Base-by-base conservation (phyloP, 2,329 filamentous ascomycete genomes). In the Aspergillus fumigatiaffinis region DNA sequence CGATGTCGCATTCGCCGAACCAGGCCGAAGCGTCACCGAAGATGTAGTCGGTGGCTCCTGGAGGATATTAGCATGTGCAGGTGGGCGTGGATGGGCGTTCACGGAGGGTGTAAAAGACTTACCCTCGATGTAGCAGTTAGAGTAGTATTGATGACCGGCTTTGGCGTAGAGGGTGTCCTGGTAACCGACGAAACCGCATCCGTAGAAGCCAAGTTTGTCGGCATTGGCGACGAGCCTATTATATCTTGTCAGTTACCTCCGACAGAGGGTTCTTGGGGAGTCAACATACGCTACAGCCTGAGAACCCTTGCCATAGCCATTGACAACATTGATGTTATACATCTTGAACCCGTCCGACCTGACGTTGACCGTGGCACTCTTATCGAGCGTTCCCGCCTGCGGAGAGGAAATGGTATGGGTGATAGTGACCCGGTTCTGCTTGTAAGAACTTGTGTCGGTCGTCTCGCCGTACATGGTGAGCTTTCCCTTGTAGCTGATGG, bases 141-240 rank as follows among this genome's bases (percentile, higher is more conserved):
- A 65, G 54, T 73, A 73, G 50, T 72, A 73, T 44, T 74, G 72
- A 3, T 60, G 65, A 10, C 71, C 71, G 2, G 65, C 50, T 50
- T 72, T 71, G 6, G 68, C 72, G 20, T 72, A 72, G 4, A 74
- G 60, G 0, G 72, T 75, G 47, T 75, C 72, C 48, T 74, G 72
- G 50, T 73, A 74, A 1, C 72, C 68, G 2, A 59, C 57, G 54
- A 74, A 73, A 20, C 66, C 63, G 47, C 71, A 73, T 2, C 66
- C 72, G 28, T 74, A 74, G 53, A 73, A 74, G 5, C 66, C 69
- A 9, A 72, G 67, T 20, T 64, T 54, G 42, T 73, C 57, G 4
- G 68, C 71, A 44, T 69, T 71, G 3, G 61, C 70, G 5, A 67
- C 63, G 1, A 69, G 58, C 17, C 67, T 70, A 52, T 1, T 5